These are phyloP conservation scores for Rhodamnia rubescens DNA, from an alignment of 345 rosid species.

Conservation along the genomic window DNA sequence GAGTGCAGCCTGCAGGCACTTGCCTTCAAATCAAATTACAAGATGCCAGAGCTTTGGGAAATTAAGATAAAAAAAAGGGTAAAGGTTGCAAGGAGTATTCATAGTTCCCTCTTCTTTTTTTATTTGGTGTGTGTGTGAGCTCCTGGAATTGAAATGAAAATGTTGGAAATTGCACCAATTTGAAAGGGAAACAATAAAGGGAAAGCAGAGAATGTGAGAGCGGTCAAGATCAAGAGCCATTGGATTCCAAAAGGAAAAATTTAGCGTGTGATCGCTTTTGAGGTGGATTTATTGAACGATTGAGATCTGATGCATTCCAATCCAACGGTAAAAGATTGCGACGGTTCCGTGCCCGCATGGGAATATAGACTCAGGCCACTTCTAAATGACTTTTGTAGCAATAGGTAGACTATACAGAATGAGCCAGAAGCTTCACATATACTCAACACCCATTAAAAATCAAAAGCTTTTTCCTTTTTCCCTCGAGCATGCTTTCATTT, in stretches of 20 bases:
- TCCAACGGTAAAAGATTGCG: background rate
- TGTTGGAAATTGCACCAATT: background rate
- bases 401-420: background rate
- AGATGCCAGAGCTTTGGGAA: background rate
- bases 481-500: background rate
- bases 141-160: background rate
- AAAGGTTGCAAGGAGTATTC: background rate
- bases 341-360: background rate
- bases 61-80: background rate
- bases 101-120: too few species aligned
- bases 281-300: background rate
- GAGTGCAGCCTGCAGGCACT: background rate
- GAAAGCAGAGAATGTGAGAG: background rate
- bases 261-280: background rate
- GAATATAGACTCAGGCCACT: background rate
- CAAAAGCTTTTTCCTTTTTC: background rate
- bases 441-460: background rate
- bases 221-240: slow-evolving; percentile 12
- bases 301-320: background rate
- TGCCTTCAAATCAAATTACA: background rate
- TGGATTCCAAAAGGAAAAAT: slow-evolving; percentile 24
- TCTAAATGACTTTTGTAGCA: background rate
- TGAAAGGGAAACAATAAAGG: background rate
- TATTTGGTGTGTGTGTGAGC: background rate
- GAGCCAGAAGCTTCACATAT: background rate